A percentile compares a stretch with the other conserved stretches of the same genome.
Evolutionary conservation across 306 rosid genomes (phyloP).

Genomic region (Lathyrus oleraceus): DNA sequence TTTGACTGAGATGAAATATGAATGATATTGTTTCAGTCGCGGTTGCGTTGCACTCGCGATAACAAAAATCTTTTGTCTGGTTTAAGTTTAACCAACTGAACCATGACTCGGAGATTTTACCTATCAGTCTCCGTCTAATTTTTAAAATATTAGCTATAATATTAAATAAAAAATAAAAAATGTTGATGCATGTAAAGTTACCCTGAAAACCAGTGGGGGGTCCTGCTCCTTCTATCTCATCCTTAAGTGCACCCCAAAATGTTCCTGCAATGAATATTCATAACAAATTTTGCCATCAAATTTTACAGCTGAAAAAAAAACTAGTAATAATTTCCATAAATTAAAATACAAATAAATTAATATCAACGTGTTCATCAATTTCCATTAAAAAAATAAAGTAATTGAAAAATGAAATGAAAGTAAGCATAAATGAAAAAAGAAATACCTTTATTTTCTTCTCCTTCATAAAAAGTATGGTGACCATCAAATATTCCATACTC

Average conservation of each 20-base stretch:
- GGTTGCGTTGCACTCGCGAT: too few relatives aligned
- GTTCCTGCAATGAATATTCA: conserved; percentile 51
- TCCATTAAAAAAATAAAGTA: not conserved
- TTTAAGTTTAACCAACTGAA: not conserved
- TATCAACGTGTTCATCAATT: not conserved
- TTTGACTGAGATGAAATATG: too few relatives aligned
- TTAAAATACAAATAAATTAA: not conserved
- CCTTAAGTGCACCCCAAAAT: conserved; percentile 69
- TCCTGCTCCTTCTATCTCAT: conserved; percentile 60
- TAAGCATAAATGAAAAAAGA: not conserved
- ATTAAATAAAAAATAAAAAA: not conserved
- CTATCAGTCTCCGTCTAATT: not conserved
- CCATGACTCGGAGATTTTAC: not conserved
- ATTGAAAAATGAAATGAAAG: not conserved
- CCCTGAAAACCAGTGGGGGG: conserved; percentile 98
- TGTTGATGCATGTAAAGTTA: conserved; percentile 31
- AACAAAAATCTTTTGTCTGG: too few relatives aligned
- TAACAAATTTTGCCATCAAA: conserved; percentile 4
- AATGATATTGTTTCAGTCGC: too few relatives aligned
- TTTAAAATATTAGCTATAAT: not conserved
- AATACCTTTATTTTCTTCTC: conserved; percentile 56
- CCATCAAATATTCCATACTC: conserved; percentile 72
- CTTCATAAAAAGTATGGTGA: conserved; percentile 81
- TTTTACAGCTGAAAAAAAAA: not conserved
- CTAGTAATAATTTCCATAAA: not conserved